Conservation (phyloP, 2,329 filamentous ascomycete species). For the Botrytis fragariae region DNA sequence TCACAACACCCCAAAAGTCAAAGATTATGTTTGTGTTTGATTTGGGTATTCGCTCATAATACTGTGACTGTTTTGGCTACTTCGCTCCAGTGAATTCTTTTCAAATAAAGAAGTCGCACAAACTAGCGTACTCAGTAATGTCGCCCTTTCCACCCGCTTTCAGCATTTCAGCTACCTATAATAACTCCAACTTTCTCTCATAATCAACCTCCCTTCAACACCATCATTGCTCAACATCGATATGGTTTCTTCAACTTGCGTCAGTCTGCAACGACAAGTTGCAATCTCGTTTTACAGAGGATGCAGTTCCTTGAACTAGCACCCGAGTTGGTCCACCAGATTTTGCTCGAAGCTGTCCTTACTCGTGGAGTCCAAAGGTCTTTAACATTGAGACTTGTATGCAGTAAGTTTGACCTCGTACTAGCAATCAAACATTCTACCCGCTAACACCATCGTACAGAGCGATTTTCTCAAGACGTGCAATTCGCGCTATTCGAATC, state of each 20-base stretch:
- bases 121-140: neutral
- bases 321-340: neutral
- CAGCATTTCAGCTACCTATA: no score
- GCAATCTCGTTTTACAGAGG: neutral
- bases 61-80: neutral
- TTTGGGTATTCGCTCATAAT: neutral
- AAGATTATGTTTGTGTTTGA: neutral
- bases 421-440: no score
- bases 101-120: accelerated
- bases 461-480: neutral
- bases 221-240: neutral
- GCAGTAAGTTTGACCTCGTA: neutral
- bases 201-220: neutral
- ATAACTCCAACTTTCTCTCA: neutral
- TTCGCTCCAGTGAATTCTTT: neutral
- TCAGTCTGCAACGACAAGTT: no score
- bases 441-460: neutral
- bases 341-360: neutral
- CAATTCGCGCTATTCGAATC: neutral
- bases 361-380: neutral
- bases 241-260: no score
- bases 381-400: neutral
- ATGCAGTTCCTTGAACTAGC: neutral
- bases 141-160: neutral
- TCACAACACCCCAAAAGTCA: neutral